phyloP scores from a whole-genome alignment of 1,284 basidiomycete genomes.

The Melampsora larici-populina region DNA sequence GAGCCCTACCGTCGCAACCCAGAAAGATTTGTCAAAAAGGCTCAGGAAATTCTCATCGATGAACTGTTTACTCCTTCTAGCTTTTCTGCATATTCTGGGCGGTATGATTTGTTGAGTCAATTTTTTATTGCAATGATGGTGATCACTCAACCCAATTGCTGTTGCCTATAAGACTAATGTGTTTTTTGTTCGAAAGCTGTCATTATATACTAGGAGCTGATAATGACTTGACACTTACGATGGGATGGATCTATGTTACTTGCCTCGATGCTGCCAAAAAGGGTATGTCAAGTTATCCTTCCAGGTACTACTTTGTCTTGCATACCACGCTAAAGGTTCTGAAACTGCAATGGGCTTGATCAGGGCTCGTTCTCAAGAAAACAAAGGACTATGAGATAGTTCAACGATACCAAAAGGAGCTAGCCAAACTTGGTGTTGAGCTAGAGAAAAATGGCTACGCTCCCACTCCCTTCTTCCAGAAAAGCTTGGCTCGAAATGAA shows the following conservation, averaged over 20 bases:
- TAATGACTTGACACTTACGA: conserved; percentile 8
- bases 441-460: neutral
- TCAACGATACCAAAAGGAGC: neutral
- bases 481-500: too few relatives aligned
- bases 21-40: conserved; percentile 16
- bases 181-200: conserved; percentile 3
- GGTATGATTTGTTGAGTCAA: neutral
- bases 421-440: neutral
- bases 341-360: neutral
- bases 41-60: conserved; percentile 11
- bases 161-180: neutral
- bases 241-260: conserved; percentile 30
- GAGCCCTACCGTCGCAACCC: neutral
- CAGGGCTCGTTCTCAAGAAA: neutral
- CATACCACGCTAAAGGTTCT: neutral
- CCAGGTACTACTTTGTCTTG: neutral
- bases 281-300: neutral
- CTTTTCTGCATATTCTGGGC: neutral
- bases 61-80: conserved; percentile 18
- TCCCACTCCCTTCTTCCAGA: neutral
- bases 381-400: neutral
- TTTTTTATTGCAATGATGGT: neutral
- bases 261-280: conserved; percentile 35
- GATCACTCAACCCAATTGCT: neutral
- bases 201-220: conserved; percentile 24